These are phyloP conservation scores for Boletus rex-veris DNA, from an alignment of 768 basidiomycete genomes.

Conservation along the genomic window DNA sequence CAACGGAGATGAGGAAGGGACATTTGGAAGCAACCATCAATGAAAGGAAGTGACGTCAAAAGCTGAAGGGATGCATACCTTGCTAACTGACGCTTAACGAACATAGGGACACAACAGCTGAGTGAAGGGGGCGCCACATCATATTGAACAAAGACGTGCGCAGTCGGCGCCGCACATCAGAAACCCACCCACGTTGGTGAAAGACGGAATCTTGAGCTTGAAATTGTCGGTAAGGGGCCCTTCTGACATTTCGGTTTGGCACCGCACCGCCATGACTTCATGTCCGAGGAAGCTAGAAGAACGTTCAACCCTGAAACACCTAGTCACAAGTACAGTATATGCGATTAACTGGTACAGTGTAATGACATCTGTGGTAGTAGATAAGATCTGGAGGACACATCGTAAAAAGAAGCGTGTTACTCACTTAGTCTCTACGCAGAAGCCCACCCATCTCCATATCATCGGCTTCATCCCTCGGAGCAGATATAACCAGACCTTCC, in stretches of 20 bases:
- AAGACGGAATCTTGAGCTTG: constrained; percentile 17
- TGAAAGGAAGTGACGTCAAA: constrained; percentile 16
- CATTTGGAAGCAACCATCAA: constrained; percentile 7
- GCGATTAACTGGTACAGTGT: constrained; percentile 22
- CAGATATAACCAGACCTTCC: constrained; percentile 66
- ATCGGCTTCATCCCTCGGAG: constrained; percentile 42
- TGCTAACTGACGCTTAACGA: constrained; percentile 3
- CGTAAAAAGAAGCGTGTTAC: constrained; percentile 28
- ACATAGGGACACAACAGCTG: constrained; percentile 1
- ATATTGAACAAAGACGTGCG: background rate
- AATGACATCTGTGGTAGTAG: constrained; percentile 10
- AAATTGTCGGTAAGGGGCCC: background rate
- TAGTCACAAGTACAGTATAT: constrained; percentile 9
- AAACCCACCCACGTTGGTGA: background rate
- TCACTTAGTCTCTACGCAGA: constrained; percentile 58
- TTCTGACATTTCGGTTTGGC: background rate
- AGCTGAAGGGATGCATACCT: constrained; percentile 10
- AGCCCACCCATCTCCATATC: constrained; percentile 53
- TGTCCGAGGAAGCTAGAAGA: constrained; percentile 4
- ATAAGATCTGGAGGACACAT: constrained; percentile 1
- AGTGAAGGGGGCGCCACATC: constrained; percentile 16
- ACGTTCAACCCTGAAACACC: constrained; percentile 11
- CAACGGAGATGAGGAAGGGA: constrained; percentile 24
- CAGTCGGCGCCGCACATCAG: constrained; percentile 3
- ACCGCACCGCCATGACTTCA: constrained; percentile 5